phyloP scores from a whole-genome alignment of 1,139 yeast genomes.

The Nakaseomyces delphensis region DNA sequence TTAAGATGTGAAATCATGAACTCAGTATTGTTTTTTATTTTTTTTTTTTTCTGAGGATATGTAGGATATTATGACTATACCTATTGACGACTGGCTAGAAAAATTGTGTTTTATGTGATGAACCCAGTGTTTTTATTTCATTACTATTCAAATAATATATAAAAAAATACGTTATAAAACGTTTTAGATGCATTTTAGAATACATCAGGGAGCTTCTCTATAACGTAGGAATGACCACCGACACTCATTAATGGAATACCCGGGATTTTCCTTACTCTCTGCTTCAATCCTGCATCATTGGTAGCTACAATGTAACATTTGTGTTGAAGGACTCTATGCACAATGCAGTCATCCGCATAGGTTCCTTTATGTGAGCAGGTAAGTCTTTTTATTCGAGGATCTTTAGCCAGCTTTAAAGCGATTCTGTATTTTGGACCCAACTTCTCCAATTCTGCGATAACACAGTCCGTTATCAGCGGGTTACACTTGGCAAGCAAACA shows the following conservation, averaged over 20 bases:
- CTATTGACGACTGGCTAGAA: too few species aligned
- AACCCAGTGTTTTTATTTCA: neutral
- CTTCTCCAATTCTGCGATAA: slow-evolving; percentile 94
- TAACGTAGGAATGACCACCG: slow-evolving; percentile 84
- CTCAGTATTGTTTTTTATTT: too few species aligned
- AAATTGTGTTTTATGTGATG: too few species aligned
- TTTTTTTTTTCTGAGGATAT: too few species aligned
- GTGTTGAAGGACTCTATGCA: slow-evolving; percentile 86
- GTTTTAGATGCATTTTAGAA: slow-evolving; percentile 43
- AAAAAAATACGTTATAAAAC: neutral
- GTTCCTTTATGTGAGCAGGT: slow-evolving; percentile 92
- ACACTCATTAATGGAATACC: slow-evolving; percentile 97
- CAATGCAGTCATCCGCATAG: slow-evolving; percentile 96
- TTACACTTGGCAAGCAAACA: slow-evolving; percentile 88
- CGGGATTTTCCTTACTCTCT: slow-evolving; percentile 90
- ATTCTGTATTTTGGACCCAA: slow-evolving; percentile 90
- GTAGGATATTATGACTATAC: too few species aligned
- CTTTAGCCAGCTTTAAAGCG: slow-evolving; percentile 85
- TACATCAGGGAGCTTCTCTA: slow-evolving; percentile 91
- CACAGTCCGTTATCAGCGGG: slow-evolving; percentile 94
- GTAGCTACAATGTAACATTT: slow-evolving; percentile 96
- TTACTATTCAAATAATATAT: neutral
- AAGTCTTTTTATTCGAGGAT: slow-evolving; percentile 79
- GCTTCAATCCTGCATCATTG: slow-evolving; percentile 94
- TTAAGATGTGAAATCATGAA: too few species aligned